A percentile compares a stretch with the other conserved stretches of the same genome.
These are phyloP conservation scores for Apiosordaria backusii DNA, from an alignment of 495 filamentous ascomycete species.

Conservation along the genomic window DNA sequence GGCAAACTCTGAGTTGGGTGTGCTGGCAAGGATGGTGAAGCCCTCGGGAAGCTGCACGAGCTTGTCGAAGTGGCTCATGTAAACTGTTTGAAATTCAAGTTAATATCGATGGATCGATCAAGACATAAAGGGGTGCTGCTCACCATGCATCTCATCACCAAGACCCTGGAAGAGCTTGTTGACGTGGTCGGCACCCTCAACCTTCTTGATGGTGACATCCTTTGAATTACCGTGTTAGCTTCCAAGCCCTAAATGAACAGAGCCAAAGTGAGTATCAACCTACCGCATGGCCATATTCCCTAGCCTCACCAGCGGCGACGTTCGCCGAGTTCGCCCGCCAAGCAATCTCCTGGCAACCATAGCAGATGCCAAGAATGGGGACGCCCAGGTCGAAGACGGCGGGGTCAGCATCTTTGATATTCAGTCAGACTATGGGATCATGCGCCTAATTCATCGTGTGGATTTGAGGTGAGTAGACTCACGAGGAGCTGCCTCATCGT, in stretches of 20 bases:
- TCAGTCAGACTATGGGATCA: background rate
- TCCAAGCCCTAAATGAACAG: background rate
- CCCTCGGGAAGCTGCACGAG: constrained; percentile 64
- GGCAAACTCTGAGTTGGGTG: constrained; percentile 69
- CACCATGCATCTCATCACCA: constrained; percentile 51
- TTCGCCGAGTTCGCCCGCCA: constrained; percentile 65
- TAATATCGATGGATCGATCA: background rate
- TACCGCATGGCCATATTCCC: constrained; percentile 38
- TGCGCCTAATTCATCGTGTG: background rate
- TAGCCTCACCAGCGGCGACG: constrained; percentile 66
- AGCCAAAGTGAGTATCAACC: background rate
- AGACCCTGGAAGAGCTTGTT: constrained; percentile 71
- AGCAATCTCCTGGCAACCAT: constrained; percentile 63
- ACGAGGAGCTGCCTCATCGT: constrained; percentile 25
- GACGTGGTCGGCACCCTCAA: constrained; percentile 45
- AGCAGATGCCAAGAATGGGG: constrained; percentile 62
- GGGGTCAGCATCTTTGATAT: constrained; percentile 56
- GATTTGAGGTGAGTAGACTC: background rate
- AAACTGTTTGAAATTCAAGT: constrained; percentile 39
- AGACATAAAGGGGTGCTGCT: background rate
- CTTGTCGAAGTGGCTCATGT: constrained; percentile 90
- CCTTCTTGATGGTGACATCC: constrained; percentile 43
- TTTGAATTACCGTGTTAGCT: background rate
- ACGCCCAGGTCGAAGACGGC: constrained; percentile 66
- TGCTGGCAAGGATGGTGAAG: constrained; percentile 70